These are phyloP conservation scores for Cyamopsis tetragonoloba DNA, from an alignment of 306 rosid species.

Conservation along the genomic window DNA sequence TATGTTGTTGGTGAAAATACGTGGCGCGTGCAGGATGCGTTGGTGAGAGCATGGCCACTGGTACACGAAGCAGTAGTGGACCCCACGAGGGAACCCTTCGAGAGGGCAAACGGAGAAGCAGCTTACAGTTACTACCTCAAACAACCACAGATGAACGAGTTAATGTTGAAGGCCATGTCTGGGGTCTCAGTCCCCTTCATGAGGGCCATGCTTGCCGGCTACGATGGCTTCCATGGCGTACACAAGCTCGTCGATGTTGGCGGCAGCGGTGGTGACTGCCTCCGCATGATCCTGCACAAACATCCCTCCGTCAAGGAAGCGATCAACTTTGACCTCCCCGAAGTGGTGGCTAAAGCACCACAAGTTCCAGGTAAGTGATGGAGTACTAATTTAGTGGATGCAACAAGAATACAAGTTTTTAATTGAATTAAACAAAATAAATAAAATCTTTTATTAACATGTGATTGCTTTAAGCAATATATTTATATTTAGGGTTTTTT, in stretches of 20 bases:
- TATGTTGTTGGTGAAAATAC: too few relatives aligned
- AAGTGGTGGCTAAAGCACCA: slow-evolving; percentile 82
- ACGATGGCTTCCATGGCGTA: slow-evolving; percentile 64
- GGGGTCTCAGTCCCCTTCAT: slow-evolving; percentile 87
- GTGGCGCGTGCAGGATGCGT: slow-evolving; percentile 44
- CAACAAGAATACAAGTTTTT: too few relatives aligned
- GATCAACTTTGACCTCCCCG: slow-evolving; percentile 78
- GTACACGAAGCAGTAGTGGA: slow-evolving; percentile 90
- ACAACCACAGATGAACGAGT: slow-evolving; percentile 63
- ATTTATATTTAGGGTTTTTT: too few relatives aligned
- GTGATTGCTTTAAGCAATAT: neutral
- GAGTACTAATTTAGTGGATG: too few relatives aligned
- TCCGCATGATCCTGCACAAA: slow-evolving; percentile 65
- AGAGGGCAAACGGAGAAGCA: slow-evolving; percentile 64
- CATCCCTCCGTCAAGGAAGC: slow-evolving; percentile 49
- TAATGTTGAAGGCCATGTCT: slow-evolving; percentile 84
- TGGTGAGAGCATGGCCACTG: slow-evolving; percentile 80
- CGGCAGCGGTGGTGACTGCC: slow-evolving; percentile 91
- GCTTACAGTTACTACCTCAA: slow-evolving; percentile 75
- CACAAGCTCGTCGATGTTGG: slow-evolving; percentile 76
- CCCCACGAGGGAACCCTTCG: slow-evolving; percentile 68
- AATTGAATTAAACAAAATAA: too few relatives aligned
- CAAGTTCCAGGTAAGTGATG: slow-evolving; percentile 39
- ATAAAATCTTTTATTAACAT: neutral
- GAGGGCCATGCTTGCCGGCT: slow-evolving; percentile 56